Base-by-base conservation (phyloP, 139 green algal genomes). In the Gonium pectorale region DNA sequence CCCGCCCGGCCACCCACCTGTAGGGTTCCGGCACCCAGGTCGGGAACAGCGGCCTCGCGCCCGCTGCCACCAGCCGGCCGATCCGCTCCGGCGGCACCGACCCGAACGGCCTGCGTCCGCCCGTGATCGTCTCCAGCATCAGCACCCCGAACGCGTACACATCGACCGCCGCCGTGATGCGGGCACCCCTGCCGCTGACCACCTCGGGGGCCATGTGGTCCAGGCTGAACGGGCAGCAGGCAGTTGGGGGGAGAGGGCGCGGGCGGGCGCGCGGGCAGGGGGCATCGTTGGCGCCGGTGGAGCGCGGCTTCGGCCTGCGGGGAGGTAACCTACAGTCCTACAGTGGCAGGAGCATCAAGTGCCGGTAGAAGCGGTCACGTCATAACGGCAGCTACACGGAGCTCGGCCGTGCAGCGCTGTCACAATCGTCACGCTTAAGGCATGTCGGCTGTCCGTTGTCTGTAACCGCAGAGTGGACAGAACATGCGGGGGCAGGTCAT, bases 191-290 rank as follows among this genome's bases (percentile, higher is more conserved):
- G 33, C 72, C 72, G 2, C 72, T 7, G 5, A 35, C 43, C 31
- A 35, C 35, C 33, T 80, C 72, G 26, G 72, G 72, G 0, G 72
- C 72, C 72, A 80, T 80, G 51, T 80, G 72, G 33, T 80, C 72
- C 33, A 51, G n/a, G 9, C 72, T 80, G 72, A 21, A 41, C 3
- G 26, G 67, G 17, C 38, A 15, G 67, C 21, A 13, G 29, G 29
- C 29, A n/a, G n/a, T n/a, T n/a, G n/a, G n/a, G 60, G 17, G n/a
- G 29, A 17, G 5, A 8, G 60, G 60, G 29, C 13, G 27, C n/a
- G 17, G 19, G n/a, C n/a, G 4, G 24, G 5, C 38, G 19, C n/a
- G 29, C 5, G 41, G 4, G 37, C 24, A 31, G 38, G 40, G 1
- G 24, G 41, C 26, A 77, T 37, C 1, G 9, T 26, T 13, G 49